These are phyloP conservation scores for Cadophora gregata DNA, from an alignment of 2,329 filamentous ascomycete genomes.

Conservation along the genomic window DNA sequence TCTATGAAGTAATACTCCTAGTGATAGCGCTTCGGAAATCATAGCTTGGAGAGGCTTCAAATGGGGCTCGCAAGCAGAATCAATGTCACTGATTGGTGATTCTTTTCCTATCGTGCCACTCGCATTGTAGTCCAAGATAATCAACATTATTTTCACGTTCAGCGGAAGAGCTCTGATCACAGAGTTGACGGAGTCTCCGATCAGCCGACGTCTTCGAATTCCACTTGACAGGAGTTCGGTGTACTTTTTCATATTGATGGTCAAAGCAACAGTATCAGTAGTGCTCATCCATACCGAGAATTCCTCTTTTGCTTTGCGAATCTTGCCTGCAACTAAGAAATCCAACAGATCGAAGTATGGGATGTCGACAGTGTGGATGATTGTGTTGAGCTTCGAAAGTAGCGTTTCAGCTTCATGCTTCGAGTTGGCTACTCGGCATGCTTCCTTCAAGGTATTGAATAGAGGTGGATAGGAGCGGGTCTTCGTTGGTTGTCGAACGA, in stretches of 20 bases:
- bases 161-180: background rate
- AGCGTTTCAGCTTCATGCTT: background rate
- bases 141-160: background rate
- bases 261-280: constrained; percentile 1
- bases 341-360: background rate
- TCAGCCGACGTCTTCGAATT: background rate
- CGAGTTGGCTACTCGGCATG: background rate
- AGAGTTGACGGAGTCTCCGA: background rate
- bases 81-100: background rate
- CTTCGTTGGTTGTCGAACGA: background rate
- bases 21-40: background rate
- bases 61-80: background rate
- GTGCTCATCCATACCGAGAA: background rate
- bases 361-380: background rate
- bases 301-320: background rate
- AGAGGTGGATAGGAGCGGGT: background rate
- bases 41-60: background rate
- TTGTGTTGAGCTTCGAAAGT: background rate
- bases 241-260: background rate
- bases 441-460: background rate
- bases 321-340: background rate
- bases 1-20: background rate
- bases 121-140: background rate
- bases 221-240: background rate
- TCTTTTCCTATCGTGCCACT: too few relatives aligned